phyloP scores from a whole-genome alignment of 169 alveolate genomes.

The Eimeria tenella region DNA sequence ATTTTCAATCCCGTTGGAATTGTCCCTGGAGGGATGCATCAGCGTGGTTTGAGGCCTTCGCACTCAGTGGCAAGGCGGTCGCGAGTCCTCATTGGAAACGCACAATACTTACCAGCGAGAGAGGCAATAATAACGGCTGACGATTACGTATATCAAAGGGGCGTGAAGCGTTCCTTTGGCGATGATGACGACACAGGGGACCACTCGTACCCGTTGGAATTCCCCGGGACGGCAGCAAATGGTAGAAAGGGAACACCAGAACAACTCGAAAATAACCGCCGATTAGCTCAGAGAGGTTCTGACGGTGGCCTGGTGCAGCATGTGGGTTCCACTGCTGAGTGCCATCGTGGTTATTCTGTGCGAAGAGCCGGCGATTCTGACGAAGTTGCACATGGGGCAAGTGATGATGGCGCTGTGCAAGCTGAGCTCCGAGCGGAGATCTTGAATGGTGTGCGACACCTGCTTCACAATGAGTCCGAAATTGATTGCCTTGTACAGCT shows the following conservation, averaged over 20 bases:
- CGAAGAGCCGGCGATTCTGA: background rate
- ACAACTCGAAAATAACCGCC: background rate
- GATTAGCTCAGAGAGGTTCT: background rate
- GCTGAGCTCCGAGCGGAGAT: constrained; percentile 47
- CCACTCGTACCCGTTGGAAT: background rate
- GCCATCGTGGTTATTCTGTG: background rate
- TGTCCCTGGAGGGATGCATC: constrained; percentile 25
- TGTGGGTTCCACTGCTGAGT: background rate
- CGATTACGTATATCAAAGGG: background rate
- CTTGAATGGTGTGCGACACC: constrained; percentile 50
- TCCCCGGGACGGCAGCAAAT: background rate
- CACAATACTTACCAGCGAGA: background rate
- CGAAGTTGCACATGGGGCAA: background rate
- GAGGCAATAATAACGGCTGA: background rate
- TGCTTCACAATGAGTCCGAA: constrained; percentile 56
- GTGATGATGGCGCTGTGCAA: constrained; percentile 26
- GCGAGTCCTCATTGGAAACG: background rate
- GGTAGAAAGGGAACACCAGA: background rate
- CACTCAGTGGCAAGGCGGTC: constrained; percentile 21
- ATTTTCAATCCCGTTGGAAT: too few species aligned
- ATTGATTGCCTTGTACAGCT: constrained; percentile 68
- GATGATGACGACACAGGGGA: background rate
- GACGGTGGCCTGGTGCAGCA: background rate
- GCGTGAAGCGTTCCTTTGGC: constrained; percentile 21
- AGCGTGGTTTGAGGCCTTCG: background rate